These are phyloP conservation scores for Clarkia xantiana DNA, from an alignment of 345 rosid species.

Conservation along the genomic window DNA sequence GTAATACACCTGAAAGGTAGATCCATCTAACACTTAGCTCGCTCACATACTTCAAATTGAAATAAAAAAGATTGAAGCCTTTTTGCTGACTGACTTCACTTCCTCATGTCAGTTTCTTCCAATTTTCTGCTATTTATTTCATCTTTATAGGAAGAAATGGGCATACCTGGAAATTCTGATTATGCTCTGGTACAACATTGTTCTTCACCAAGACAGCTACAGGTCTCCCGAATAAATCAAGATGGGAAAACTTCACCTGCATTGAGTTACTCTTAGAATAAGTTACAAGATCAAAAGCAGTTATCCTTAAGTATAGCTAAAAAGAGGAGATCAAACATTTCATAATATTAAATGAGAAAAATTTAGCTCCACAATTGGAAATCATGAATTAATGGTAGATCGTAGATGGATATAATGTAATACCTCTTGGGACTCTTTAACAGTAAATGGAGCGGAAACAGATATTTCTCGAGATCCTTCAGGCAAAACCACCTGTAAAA, in stretches of 20 bases:
- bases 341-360: not conserved
- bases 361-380: not conserved
- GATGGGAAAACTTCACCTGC: conserved; percentile 77
- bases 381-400: too few species aligned
- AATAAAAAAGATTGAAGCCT: too few species aligned
- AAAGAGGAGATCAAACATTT: conserved; percentile 1
- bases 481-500: conserved; percentile 74
- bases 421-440: conserved; percentile 74
- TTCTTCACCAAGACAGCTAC: conserved; percentile 63
- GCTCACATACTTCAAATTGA: too few species aligned
- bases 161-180: conserved; percentile 78
- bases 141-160: conserved; percentile 2
- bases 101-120: too few species aligned
- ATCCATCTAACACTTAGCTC: too few species aligned
- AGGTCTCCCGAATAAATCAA: conserved; percentile 84
- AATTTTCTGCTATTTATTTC: too few species aligned
- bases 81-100: too few species aligned
- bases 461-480: conserved; percentile 66
- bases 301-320: not conserved
- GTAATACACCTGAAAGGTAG: conserved; percentile 57
- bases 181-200: conserved; percentile 82
- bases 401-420: not conserved
- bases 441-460: conserved; percentile 60
- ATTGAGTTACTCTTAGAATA: not conserved
- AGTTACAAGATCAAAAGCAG: not conserved